Evolutionary conservation across 2,329 filamentous ascomycete genomes (phyloP).

Genomic region (Thermothelomyces thermophilus): DNA sequence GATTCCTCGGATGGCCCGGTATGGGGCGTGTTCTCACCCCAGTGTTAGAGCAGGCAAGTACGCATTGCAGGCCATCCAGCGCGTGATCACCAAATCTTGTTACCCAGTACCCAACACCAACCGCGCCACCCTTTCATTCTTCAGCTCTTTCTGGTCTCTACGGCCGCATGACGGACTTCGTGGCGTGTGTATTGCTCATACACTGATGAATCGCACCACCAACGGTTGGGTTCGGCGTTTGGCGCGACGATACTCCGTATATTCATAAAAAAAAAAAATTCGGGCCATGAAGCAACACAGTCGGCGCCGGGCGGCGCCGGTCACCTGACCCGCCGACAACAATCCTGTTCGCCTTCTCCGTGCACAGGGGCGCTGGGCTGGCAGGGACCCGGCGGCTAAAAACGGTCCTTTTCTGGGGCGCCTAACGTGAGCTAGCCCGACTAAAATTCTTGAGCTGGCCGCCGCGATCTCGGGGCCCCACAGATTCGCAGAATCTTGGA

Average conservation of each 20-base stretch:
- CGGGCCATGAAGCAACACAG: not conserved
- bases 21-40: no score
- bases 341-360: not conserved
- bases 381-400: conserved; percentile 17
- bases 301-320: conserved; percentile 4
- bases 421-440: not conserved
- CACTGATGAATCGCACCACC: conserved; percentile 1
- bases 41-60: no score
- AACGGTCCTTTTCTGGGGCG: conserved; percentile 26
- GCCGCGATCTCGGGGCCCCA: conserved; percentile 2
- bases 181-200: no score
- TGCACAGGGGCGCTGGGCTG: not conserved
- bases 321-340: conserved; percentile 8
- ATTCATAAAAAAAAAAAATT: not conserved
- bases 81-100: no score
- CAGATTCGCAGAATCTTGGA: conserved; percentile 2
- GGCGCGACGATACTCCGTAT: conserved; percentile 1
- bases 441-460: not conserved
- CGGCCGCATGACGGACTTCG: no score
- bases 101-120: no score
- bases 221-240: conserved; percentile 8
- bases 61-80: no score
- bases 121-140: not conserved
- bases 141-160: no score
- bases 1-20: no score